Evolutionary conservation across 305 asterid genomes (phyloP).

Genomic region (Andrographis paniculata): DNA sequence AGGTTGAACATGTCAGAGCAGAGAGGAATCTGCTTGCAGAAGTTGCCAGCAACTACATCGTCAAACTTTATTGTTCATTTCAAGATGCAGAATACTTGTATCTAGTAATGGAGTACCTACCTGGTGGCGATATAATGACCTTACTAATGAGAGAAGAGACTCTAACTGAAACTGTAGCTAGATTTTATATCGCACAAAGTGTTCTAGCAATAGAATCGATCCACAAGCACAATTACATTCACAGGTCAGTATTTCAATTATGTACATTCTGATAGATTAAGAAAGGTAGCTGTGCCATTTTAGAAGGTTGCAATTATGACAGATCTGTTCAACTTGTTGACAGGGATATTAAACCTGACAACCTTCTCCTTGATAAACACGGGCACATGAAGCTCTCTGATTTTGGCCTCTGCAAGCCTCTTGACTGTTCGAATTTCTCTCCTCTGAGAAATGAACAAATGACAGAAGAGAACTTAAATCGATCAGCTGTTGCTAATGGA

Average conservation of each 20-base stretch:
- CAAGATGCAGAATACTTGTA: slow-evolving; percentile 86
- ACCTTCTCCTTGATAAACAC: slow-evolving; percentile 67
- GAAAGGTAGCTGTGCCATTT: not conserved
- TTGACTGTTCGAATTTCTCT: slow-evolving; percentile 55
- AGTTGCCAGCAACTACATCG: slow-evolving; percentile 68
- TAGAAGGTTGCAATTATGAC: not conserved
- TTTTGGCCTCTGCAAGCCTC: slow-evolving; percentile 93
- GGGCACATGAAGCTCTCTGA: slow-evolving; percentile 84
- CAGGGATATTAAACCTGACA: slow-evolving; percentile 93
- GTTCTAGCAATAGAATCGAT: slow-evolving; percentile 81
- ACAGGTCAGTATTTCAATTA: slow-evolving; percentile 38
- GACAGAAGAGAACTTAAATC: slow-evolving; percentile 24
- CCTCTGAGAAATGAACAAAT: slow-evolving; percentile 38
- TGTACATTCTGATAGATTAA: not conserved
- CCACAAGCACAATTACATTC: slow-evolving; percentile 75
- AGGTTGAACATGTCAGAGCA: slow-evolving; percentile 83
- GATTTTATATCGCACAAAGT: slow-evolving; percentile 72
- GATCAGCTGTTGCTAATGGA: slow-evolving; percentile 29
- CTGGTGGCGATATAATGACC: slow-evolving; percentile 94
- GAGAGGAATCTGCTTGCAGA: slow-evolving; percentile 90
- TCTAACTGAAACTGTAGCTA: slow-evolving; percentile 71
- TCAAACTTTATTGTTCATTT: slow-evolving; percentile 77
- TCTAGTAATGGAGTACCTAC: slow-evolving; percentile 86
- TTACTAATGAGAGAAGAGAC: slow-evolving; percentile 83
- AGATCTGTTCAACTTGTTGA: not conserved